These are phyloP conservation scores for Plasmopara muralis DNA, from an alignment of 352 stramenopile genomes.

Conservation along the genomic window DNA sequence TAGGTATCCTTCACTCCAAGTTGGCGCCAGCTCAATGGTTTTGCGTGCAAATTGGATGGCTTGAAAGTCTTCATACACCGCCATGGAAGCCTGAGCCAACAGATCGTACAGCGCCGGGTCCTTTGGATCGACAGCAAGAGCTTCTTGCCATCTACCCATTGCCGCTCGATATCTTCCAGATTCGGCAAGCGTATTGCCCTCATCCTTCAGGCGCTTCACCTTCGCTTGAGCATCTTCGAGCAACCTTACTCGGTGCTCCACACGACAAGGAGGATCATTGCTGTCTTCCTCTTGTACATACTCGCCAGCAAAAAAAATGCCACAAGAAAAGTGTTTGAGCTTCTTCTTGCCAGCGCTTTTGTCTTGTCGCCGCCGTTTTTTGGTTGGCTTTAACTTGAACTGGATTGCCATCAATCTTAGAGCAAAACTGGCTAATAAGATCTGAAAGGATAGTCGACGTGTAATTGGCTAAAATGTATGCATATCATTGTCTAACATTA, in stretches of 20 bases:
- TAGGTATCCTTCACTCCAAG: slow-evolving; percentile 62
- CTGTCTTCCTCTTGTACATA: neutral
- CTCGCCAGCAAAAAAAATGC: too few relatives aligned
- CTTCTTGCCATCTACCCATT: slow-evolving; percentile 63
- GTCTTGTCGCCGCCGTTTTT: too few relatives aligned
- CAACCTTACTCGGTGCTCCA: slow-evolving; percentile 20
- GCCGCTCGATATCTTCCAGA: slow-evolving; percentile 52
- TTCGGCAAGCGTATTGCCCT: slow-evolving; percentile 74
- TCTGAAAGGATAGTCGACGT: too few relatives aligned
- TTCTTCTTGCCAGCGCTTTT: too few relatives aligned
- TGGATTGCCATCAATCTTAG: too few relatives aligned
- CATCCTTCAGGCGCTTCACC: slow-evolving; percentile 56
- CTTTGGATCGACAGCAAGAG: slow-evolving; percentile 32
- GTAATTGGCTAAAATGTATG: too few relatives aligned
- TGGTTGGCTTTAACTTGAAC: too few relatives aligned
- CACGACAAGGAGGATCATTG: neutral
- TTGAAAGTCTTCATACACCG: slow-evolving; percentile 66
- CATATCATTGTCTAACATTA: too few relatives aligned
- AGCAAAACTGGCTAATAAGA: too few relatives aligned
- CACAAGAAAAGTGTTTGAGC: too few relatives aligned
- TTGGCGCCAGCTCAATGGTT: slow-evolving; percentile 43
- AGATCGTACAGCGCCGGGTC: slow-evolving; percentile 61
- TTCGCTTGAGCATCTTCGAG: slow-evolving; percentile 57
- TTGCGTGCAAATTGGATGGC: slow-evolving; percentile 59
- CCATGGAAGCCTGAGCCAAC: slow-evolving; percentile 64